Evolutionary conservation across 2,329 filamentous ascomycete genomes (phyloP).

Genomic region (Chaetomiaceae sp.): DNA sequence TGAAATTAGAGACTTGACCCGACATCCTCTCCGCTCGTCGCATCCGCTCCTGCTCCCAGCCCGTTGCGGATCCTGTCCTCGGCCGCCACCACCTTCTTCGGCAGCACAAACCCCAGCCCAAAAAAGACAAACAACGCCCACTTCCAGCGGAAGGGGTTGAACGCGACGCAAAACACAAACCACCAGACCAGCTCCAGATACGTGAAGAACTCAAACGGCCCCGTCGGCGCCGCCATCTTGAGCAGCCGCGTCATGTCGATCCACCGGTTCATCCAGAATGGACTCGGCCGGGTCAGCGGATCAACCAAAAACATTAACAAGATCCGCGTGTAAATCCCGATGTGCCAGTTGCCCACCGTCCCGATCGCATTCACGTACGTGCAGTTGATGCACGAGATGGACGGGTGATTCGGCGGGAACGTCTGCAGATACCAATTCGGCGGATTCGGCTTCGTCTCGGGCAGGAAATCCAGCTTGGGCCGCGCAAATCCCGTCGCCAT

Average conservation of each 20-base stretch:
- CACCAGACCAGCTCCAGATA: conserved; percentile 81
- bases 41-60: conserved; percentile 31
- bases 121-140: conserved; percentile 82
- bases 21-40: conserved; percentile 7
- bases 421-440: conserved; percentile 88
- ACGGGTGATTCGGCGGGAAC: conserved; percentile 70
- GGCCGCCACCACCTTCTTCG: conserved; percentile 58
- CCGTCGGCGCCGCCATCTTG: conserved; percentile 64
- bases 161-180: conserved; percentile 71
- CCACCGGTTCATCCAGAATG: conserved; percentile 77
- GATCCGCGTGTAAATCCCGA: conserved; percentile 83
- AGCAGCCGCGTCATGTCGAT: conserved; percentile 75
- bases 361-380: conserved; percentile 79
- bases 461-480: conserved; percentile 68
- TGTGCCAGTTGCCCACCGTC: conserved; percentile 81
- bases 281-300: conserved; percentile 65
- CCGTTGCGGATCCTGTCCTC: conserved; percentile 60
- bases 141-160: conserved; percentile 89
- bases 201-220: conserved; percentile 84
- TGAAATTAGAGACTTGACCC: conserved; percentile 8
- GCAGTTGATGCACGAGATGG: conserved; percentile 72
- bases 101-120: conserved; percentile 63
- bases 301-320: conserved; percentile 82
- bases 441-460: conserved; percentile 66
- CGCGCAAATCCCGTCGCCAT: conserved; percentile 80